Conservation (phyloP, 352 stramenopile genomes). For the Elongisporangium senticosum region DNA sequence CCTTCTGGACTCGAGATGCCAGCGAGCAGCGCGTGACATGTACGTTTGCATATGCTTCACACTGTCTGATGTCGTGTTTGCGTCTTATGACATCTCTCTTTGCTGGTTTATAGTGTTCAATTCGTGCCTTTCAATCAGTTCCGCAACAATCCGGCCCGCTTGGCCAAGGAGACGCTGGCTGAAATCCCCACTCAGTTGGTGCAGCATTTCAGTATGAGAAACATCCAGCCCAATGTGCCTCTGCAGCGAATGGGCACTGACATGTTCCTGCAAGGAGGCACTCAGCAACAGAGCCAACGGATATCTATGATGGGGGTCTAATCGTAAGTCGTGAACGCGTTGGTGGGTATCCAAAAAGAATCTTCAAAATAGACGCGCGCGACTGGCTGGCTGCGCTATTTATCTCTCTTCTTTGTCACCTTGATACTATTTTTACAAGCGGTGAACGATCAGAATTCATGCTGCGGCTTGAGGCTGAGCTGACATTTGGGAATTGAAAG, state of each 20-base stretch:
- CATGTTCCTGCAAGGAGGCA: constrained; percentile 8
- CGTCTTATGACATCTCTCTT: constrained; percentile 1
- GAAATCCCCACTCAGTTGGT: constrained; percentile 62
- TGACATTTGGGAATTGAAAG: not conserved
- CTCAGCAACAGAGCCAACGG: too few relatives aligned
- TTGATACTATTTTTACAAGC: not conserved
- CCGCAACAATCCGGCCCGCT: constrained; percentile 42
- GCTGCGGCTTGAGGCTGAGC: too few relatives aligned
- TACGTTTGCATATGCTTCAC: constrained; percentile 21
- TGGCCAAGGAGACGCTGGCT: constrained; percentile 66
- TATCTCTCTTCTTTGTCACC: not conserved
- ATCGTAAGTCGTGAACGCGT: too few relatives aligned
- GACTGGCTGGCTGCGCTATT: not conserved
- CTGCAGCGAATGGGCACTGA: constrained; percentile 53
- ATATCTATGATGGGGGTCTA: constrained; percentile 3
- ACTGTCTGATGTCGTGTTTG: not conserved
- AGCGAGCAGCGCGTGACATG: constrained; percentile 49
- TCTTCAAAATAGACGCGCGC: not conserved
- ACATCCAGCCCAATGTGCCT: constrained; percentile 45
- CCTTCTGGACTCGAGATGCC: constrained; percentile 32
- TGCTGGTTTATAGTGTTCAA: constrained; percentile 43
- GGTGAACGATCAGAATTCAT: not conserved
- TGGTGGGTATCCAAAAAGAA: not conserved
- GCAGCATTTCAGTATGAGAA: constrained; percentile 53
- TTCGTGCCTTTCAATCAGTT: constrained; percentile 76